A percentile compares a stretch with the other conserved stretches of the same genome.
phyloP scores from a whole-genome alignment of 139 green algal species.

The Parachlorella kessleri region DNA sequence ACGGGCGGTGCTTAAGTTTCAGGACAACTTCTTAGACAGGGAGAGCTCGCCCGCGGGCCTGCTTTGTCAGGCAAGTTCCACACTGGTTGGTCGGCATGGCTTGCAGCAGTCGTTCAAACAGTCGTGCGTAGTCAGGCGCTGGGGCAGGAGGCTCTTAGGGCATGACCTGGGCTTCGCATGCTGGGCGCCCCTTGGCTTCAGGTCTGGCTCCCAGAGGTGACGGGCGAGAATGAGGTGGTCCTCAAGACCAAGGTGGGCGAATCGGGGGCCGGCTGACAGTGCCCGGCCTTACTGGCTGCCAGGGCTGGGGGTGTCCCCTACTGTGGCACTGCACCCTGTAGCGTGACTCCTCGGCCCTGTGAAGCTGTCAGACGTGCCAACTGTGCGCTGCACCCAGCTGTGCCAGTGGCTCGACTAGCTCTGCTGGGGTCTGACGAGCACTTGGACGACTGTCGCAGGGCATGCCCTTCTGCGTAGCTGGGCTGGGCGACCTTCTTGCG shows the following conservation, averaged over 20 bases:
- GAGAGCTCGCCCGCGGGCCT: conserved; percentile 22
- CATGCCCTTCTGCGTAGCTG: conserved; percentile 58
- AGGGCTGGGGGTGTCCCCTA: no score
- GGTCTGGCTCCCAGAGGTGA: conserved; percentile 47
- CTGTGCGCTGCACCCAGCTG: no score
- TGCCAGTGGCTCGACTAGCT: no score
- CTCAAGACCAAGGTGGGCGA: conserved; percentile 40
- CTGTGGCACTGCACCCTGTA: no score
- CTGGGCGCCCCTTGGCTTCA: not conserved
- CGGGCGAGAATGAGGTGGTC: conserved; percentile 21
- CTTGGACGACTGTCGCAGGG: no score
- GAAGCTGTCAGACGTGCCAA: no score
- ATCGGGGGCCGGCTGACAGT: no score
- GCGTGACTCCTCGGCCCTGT: no score
- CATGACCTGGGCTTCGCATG: not conserved
- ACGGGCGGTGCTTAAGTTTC: conserved; percentile 32
- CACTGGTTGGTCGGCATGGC: not conserved
- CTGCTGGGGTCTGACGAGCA: no score
- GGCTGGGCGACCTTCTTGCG: conserved; percentile 54
- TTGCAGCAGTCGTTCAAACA: not conserved
- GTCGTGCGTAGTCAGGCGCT: not conserved
- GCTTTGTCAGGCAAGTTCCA: conserved; percentile 49
- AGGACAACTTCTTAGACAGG: conserved; percentile 32
- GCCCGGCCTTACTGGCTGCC: no score
- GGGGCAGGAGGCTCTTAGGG: not conserved